A percentile compares a stretch with the other conserved stretches of the same genome.
Conservation (phyloP, 108 stramenopile genomes). For the Cyclotella choctawhatcheeana region DNA sequence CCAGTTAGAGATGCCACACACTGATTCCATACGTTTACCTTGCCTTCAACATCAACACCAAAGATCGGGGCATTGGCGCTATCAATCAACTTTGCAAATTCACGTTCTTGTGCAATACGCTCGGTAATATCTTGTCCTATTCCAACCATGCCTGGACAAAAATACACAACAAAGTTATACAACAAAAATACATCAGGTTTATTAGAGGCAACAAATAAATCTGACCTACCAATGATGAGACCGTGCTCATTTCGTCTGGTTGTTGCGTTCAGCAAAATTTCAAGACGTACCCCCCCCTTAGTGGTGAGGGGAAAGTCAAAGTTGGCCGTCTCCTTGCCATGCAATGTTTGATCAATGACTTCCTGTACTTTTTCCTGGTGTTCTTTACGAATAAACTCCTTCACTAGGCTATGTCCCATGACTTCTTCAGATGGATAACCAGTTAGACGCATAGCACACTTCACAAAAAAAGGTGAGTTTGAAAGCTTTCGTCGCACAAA, state of each 20-base stretch:
- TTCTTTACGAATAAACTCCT: constrained; percentile 46
- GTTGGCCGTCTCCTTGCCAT: constrained; percentile 52
- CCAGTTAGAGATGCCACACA: constrained; percentile 45
- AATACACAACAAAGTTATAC: too few species aligned
- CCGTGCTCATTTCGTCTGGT: constrained; percentile 68
- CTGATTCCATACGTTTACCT: constrained; percentile 80
- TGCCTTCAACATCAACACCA: constrained; percentile 75
- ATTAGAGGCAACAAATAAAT: too few species aligned
- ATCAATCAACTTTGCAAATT: constrained; percentile 76
- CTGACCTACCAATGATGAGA: constrained; percentile 69
- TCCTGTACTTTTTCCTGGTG: constrained; percentile 46
- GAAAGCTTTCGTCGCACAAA: too few species aligned
- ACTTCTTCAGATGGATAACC: constrained; percentile 44
- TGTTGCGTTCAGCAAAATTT: constrained; percentile 67
- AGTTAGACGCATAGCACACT: constrained; percentile 34
- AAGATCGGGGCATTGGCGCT: constrained; percentile 87
- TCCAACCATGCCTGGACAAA: too few species aligned
- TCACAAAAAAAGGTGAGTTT: too few species aligned
- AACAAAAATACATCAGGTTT: too few species aligned
- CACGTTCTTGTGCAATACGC: constrained; percentile 54
- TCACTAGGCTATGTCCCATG: constrained; percentile 48
- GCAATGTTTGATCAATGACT: constrained; percentile 54
- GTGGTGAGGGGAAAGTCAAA: constrained; percentile 56
- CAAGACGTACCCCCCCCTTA: constrained; percentile 34
- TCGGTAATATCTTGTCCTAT: constrained; percentile 81